Conservation (phyloP, 2,329 filamentous ascomycete genomes). For the Calycina marina region DNA sequence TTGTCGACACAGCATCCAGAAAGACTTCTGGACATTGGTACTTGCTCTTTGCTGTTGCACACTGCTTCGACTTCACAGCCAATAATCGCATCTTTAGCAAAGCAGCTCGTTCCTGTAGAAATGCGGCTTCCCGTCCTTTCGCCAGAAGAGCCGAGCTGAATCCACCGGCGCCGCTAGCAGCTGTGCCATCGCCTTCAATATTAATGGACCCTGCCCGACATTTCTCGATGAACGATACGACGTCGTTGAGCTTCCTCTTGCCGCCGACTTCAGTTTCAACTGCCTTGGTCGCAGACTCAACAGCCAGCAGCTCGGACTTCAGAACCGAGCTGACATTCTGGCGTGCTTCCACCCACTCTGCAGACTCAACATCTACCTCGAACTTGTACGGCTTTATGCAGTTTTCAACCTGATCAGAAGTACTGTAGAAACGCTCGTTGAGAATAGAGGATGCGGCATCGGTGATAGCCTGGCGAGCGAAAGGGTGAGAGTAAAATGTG, state of each 20-base stretch:
- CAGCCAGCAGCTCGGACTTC: conserved; percentile 77
- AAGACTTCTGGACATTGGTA: conserved; percentile 96
- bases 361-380: conserved; percentile 84
- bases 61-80: conserved; percentile 84
- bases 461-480: conserved; percentile 81
- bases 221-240: conserved; percentile 81
- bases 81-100: conserved; percentile 81
- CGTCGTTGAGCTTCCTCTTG: conserved; percentile 72
- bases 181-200: conserved; percentile 60
- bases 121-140: conserved; percentile 80
- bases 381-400: conserved; percentile 99
- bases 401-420: conserved; percentile 94
- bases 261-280: conserved; percentile 71
- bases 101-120: conserved; percentile 81
- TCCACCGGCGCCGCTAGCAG: conserved; percentile 72
- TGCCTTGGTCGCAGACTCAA: conserved; percentile 60
- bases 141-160: conserved; percentile 79
- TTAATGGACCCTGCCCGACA: conserved; percentile 74
- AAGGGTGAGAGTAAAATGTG: conserved; percentile 80
- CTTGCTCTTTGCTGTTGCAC: conserved; percentile 70
- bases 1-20: conserved; percentile 91
- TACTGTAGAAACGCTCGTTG: conserved; percentile 91
- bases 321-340: conserved; percentile 69
- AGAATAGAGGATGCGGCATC: conserved; percentile 82
- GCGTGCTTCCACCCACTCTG: conserved; percentile 74